Evolutionary conservation across 805 yeast species (phyloP).

Genomic region (Candida ulmi): DNA sequence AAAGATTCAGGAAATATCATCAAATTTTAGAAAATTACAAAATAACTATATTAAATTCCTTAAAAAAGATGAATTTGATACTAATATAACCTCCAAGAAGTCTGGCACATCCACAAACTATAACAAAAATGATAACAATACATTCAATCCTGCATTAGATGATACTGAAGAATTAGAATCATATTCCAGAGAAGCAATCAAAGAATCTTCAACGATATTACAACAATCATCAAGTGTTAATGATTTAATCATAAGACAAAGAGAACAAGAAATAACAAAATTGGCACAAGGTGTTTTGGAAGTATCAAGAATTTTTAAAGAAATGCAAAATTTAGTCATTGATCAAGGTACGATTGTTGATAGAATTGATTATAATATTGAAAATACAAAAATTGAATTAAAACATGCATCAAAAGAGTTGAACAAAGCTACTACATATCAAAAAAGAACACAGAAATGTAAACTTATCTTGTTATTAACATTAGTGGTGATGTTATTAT

Average conservation of each 20-base stretch:
- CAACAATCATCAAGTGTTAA: slow-evolving; percentile 29
- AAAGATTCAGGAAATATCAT: slow-evolving; percentile 72
- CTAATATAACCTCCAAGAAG: slow-evolving; percentile 23
- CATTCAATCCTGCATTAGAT: slow-evolving; percentile 23
- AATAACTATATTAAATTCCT: slow-evolving; percentile 82
- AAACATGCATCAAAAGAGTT: slow-evolving; percentile 75
- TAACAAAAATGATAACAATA: not conserved
- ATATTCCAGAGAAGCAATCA: slow-evolving; percentile 48
- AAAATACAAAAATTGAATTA: slow-evolving; percentile 71
- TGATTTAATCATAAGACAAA: slow-evolving; percentile 47
- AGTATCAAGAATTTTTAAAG: slow-evolving; percentile 87
- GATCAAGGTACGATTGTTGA: slow-evolving; percentile 95
- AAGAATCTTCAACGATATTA: slow-evolving; percentile 37
- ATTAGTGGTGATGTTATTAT: slow-evolving; percentile 63
- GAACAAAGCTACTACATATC: slow-evolving; percentile 70
- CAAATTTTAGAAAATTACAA: slow-evolving; percentile 80
- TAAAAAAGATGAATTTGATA: slow-evolving; percentile 68
- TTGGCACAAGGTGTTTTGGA: slow-evolving; percentile 94
- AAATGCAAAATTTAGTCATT: slow-evolving; percentile 83
- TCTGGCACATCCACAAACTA: not conserved
- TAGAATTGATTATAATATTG: slow-evolving; percentile 87
- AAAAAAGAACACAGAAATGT: slow-evolving; percentile 86
- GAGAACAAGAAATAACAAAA: slow-evolving; percentile 86
- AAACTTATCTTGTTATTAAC: slow-evolving; percentile 72
- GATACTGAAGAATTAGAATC: slow-evolving; percentile 39